Percentiles rank a stretch among this genome's conserved stretches.
Conservation (phyloP, 1,139 yeast genomes). For the Candida sp. region DNA sequence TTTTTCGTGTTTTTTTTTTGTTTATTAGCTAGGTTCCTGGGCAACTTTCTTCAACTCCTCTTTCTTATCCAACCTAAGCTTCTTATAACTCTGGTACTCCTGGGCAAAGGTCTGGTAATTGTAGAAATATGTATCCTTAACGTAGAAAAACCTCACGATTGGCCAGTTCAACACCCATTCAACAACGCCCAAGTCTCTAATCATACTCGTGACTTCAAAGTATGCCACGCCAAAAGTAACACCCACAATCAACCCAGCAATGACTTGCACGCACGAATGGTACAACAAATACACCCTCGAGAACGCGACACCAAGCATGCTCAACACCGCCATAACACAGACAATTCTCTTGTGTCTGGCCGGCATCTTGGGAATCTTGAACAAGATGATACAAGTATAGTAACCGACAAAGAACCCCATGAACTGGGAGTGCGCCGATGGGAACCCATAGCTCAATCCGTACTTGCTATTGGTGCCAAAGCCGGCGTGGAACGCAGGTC, state of each 20-base stretch:
- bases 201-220: slow-evolving; percentile 54
- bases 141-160: slow-evolving; percentile 44
- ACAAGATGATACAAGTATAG: slow-evolving; percentile 45
- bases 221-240: slow-evolving; percentile 58
- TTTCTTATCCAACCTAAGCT: slow-evolving; percentile 2
- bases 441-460: slow-evolving; percentile 88
- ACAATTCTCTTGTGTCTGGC: slow-evolving; percentile 25
- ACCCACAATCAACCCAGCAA: slow-evolving; percentile 75
- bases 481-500: slow-evolving; percentile 69
- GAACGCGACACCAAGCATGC: slow-evolving; percentile 59
- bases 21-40: background rate
- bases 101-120: slow-evolving; percentile 42
- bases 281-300: slow-evolving; percentile 83
- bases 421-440: slow-evolving; percentile 96
- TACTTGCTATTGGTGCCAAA: slow-evolving; percentile 46
- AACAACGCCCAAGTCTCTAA: slow-evolving; percentile 64
- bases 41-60: background rate
- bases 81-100: slow-evolving; percentile 28
- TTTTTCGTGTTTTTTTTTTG: too few species aligned
- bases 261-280: slow-evolving; percentile 75
- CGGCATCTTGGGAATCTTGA: slow-evolving; percentile 29
- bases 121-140: slow-evolving; percentile 63
- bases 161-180: slow-evolving; percentile 60
- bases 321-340: slow-evolving; percentile 21
- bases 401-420: slow-evolving; percentile 86